These are phyloP conservation scores for Kazachstania africana DNA, from an alignment of 805 yeast species.

Conservation along the genomic window DNA sequence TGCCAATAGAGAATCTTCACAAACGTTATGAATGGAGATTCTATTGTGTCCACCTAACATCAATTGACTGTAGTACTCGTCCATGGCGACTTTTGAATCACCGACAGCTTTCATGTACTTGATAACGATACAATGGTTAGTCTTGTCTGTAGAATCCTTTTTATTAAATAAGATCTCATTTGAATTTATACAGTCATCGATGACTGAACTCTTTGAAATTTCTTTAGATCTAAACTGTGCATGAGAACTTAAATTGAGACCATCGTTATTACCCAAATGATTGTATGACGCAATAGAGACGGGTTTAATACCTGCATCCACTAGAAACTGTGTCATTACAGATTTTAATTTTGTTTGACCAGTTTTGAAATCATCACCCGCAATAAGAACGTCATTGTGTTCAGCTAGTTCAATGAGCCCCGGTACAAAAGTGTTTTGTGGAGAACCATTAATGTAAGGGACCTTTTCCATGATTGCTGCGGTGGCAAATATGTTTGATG, in stretches of 20 bases:
- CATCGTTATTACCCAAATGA: conserved; percentile 94
- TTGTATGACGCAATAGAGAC: conserved; percentile 90
- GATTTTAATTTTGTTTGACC: conserved; percentile 95
- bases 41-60: conserved; percentile 98
- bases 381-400: conserved; percentile 61
- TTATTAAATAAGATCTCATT: conserved; percentile 73
- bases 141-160: conserved; percentile 56
- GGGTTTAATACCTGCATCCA: conserved; percentile 95
- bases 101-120: conserved; percentile 91
- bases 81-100: conserved; percentile 96
- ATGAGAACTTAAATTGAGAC: conserved; percentile 82
- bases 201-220: conserved; percentile 84
- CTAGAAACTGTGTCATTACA: conserved; percentile 90
- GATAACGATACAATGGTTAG: conserved; percentile 92
- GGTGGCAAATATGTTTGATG: conserved; percentile 89
- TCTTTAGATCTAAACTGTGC: conserved; percentile 92
- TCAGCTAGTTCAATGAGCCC: conserved; percentile 89
- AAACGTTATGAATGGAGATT: conserved; percentile 85
- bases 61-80: conserved; percentile 90
- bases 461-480: conserved; percentile 81
- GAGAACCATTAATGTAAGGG: conserved; percentile 93
- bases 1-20: conserved; percentile 92
- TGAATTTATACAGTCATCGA: conserved; percentile 86
- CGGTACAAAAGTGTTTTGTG: conserved; percentile 95
- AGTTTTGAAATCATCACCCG: conserved; percentile 94